A percentile compares a stretch with the other conserved stretches of the same genome.
Conservation (phyloP, 2,329 filamentous ascomycete species). For the Ascosphaera pollenicola region DNA sequence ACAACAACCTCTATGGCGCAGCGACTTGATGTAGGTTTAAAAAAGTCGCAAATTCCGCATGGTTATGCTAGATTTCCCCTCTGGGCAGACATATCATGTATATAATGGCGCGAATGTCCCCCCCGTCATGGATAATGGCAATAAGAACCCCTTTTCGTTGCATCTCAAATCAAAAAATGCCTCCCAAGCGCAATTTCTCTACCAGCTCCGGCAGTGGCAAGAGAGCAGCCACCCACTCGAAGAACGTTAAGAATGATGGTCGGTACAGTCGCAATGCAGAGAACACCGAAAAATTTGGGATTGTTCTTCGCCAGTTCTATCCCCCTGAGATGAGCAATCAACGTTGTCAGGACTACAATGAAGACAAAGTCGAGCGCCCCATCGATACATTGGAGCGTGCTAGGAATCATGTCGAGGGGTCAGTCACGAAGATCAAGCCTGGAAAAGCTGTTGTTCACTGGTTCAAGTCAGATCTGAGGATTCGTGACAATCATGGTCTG, state of each 20-base stretch:
- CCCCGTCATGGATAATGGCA: no score
- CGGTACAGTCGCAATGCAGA: constrained; percentile 16
- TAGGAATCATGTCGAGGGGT: constrained; percentile 34
- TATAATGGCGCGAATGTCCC: no score
- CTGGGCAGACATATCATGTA: no score
- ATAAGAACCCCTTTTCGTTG: no score
- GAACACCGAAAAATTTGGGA: constrained; percentile 30
- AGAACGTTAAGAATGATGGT: constrained; percentile 1
- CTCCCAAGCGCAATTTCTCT: constrained; percentile 10
- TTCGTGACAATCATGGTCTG: constrained; percentile 50
- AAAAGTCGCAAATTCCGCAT: no score
- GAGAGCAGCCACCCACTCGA: constrained; percentile 6
- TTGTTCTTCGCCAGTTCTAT: constrained; percentile 56
- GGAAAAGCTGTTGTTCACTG: constrained; percentile 57
- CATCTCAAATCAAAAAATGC: no score
- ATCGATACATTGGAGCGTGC: constrained; percentile 44
- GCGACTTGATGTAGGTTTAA: no score
- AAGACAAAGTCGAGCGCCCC: constrained; percentile 46
- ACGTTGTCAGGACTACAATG: constrained; percentile 51
- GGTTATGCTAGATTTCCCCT: no score
- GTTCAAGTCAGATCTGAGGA: constrained; percentile 69
- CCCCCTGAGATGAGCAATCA: constrained; percentile 68
- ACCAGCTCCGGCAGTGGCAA: constrained; percentile 2
- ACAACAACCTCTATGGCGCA: no score
- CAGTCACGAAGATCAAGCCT: constrained; percentile 29